Base-by-base conservation (phyloP, 345 rosid genomes). In the Boechera divaricarpa region DNA sequence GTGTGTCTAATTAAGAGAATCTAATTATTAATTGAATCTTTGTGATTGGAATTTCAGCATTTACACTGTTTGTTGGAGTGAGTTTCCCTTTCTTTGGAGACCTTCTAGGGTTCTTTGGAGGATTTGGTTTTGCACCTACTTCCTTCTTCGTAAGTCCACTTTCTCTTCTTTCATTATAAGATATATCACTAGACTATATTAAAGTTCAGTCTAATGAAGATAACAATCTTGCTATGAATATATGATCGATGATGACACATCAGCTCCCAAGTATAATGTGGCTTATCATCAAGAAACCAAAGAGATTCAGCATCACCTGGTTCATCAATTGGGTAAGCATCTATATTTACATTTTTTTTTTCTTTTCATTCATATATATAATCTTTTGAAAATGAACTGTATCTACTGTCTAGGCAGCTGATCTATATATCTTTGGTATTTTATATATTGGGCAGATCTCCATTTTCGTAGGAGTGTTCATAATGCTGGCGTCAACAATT, bases 191-290 rank as follows among this genome's bases (percentile, higher is more conserved):
- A n/a, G n/a, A 62, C 33, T 38, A 38, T 13, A 21, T 10, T 18
- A 69, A 10, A 18, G 7, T 26, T 3, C 29, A 31, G 32, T 55
- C 42, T 21, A 75, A 33, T n/a, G 36, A 75, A 51, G 3, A 63
- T 10, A 69, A 45, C 35, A 33, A 33, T 62, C 24, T 55, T 62
- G 55, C 7, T 39, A 28, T 77, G 61, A 9, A 36, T 63, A 35
- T 55, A 16, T 57, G 24, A 47, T 47, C 10, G 28, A 61, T 71
- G 41, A 48, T 18, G 42, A 69, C 38, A 41, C 2, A 4, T 83
- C 86, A 92, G 98, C 99, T 95, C 39, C 99, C 99, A 9, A 80
- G 98, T 70, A 77, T 95, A 31, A 92, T 92, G 90, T 94, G 99
- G 99, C 82, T 92, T 79, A 77, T 84, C 56, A 85, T 92, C 88